Conservation (phyloP, 2,329 filamentous ascomycete species). For the Clonostachys sp. region DNA sequence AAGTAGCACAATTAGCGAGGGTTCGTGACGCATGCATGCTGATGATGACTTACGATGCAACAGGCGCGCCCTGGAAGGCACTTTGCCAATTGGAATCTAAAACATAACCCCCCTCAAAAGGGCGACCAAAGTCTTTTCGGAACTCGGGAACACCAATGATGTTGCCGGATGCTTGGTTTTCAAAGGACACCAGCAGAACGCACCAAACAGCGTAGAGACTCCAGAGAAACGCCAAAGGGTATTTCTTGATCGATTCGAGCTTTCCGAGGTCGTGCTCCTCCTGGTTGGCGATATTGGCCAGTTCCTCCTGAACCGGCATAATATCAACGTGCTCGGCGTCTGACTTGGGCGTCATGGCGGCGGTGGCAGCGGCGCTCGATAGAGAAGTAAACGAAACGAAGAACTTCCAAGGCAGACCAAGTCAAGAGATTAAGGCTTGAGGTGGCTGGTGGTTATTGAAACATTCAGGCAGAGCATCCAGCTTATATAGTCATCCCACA, state of each 20-base stretch:
- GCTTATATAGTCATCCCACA: too few relatives aligned
- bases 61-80: conserved; percentile 34
- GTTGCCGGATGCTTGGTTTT: conserved; percentile 32
- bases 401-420: too few relatives aligned
- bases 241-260: conserved; percentile 12
- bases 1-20: conserved; percentile 2
- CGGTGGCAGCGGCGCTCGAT: too few relatives aligned
- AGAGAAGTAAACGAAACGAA: too few relatives aligned
- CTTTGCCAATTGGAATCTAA: conserved; percentile 35
- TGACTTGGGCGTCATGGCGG: too few relatives aligned
- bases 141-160: conserved; percentile 38
- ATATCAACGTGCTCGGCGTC: too few relatives aligned
- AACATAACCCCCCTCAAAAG: conserved; percentile 27
- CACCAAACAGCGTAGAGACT: conserved; percentile 31
- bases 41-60: conserved; percentile 21
- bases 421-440: too few relatives aligned
- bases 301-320: too few relatives aligned
- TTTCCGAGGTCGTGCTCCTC: conserved; percentile 16
- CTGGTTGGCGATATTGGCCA: conserved; percentile 14
- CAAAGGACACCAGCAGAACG: conserved; percentile 30
- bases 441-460: too few relatives aligned
- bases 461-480: too few relatives aligned
- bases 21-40: neutral
- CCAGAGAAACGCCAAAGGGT: conserved; percentile 21
- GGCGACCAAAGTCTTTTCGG: conserved; percentile 34